Evolutionary conservation across 306 rosid genomes (phyloP), one percentile per base, ranked within the genome.

Genomic region (Glycine soja): DNA sequence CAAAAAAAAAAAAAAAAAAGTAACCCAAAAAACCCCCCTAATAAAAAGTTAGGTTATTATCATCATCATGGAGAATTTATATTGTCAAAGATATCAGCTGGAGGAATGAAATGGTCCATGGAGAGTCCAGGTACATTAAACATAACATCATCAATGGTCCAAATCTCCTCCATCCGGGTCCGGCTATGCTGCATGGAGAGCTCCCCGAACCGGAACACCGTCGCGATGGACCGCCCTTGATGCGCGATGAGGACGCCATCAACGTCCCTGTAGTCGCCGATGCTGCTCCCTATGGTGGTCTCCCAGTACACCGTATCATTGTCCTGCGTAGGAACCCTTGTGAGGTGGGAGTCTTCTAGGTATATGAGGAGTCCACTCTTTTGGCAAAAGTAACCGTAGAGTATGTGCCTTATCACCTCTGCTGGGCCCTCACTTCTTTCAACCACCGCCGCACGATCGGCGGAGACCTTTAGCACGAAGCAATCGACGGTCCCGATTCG

Each of bases 131-230:
- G 98, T 0, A 95, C 99, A 70, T 95, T 93, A 56, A 91, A 93
- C 87, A 92, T 94, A 48, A 91, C 91, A 77, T 95, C 99, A 59
- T 95, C 99, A 40, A 95, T 93, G 74, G 87, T 93, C 99, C 99
- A 95, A 1, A 86, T 68, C 66, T 95, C 99, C 58, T 95, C 99
- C 99, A 95, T 90, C 18, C 97, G 67, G 2, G 98, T 95, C 79
- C 98, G 78, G 15, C 96, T 89, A 85, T 91, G 92, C 47, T 91
- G 92, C 91, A 87, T 91, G 3, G 98, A 91, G 53, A 83, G 79
- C 84, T 95, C 97, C 1, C 91, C 92, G 13, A 95, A 95, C 24
- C 97, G 87, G 72, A 95, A 95, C 8, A 93, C 94, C 0, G 98
- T 95, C 8, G 98, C 98, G 3, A 93, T 88, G 0, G 99, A 95